Evolutionary conservation across 495 filamentous ascomycete species (phyloP), one percentile per base, ranked within the genome.

Genomic region (Rostrohypoxylon terebratum): DNA sequence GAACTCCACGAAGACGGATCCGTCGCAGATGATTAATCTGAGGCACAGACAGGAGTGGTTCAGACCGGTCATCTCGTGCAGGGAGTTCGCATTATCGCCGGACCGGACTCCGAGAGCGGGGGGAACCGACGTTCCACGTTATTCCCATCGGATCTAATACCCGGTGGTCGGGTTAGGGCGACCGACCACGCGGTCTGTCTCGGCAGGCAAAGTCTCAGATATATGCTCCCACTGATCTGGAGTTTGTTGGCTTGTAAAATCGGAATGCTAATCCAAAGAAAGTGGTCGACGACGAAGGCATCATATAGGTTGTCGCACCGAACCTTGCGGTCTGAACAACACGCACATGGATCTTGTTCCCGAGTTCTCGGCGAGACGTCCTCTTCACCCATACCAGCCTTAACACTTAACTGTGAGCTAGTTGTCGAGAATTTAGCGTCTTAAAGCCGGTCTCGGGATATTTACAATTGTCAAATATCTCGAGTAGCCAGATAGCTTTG

Each of bases 61-160:
- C 10, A 38, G 58, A 59, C 36, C 28, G 47, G 40, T 63, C 60
- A 40, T 44, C 55, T 60, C n/a, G 45, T 55, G 42, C 62, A 69
- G 51, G 61, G 53, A 47, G 61, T 40, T 57, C 25, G 38, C 57
- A 51, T 3, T 23, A 38, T 33, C 48, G 31, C 66, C 71, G 71
- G 71, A 58, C 34, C 66, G 66, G 66, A 28, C 66, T 70, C 66
- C 71, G 66, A 74, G 63, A 48, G 58, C 63, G 66, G 66, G 59
- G 59, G 58, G 63, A 21, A 16, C 45, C 58, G 50, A 28, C 6
- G 28, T 28, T 28, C 28, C 28, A 66, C 34, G 64, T 66, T 40
- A 36, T 58, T 61, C 47, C 16, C 48, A 58, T 34, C 61, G 71
- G 66, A 40, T 68, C 55, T 14, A 60, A 44, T 44, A 38, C 40